These are phyloP conservation scores for Isatis tinctoria DNA, from an alignment of 345 rosid species.

Conservation along the genomic window DNA sequence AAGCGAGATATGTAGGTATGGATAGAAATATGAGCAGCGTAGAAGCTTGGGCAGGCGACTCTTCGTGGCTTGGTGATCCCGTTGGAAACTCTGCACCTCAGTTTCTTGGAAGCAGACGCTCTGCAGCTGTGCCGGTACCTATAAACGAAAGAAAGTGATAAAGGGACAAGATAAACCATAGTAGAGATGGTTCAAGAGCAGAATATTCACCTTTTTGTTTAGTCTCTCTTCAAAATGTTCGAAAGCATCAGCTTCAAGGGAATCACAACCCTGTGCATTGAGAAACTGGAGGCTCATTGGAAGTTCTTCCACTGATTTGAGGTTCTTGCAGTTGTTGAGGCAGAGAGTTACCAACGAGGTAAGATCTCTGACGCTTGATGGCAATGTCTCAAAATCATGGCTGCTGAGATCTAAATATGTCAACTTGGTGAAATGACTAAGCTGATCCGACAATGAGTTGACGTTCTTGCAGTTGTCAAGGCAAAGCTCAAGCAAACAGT, in stretches of 20 bases:
- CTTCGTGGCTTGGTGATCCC: background rate
- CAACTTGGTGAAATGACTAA: background rate
- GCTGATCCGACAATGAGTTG: background rate
- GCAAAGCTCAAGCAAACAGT: slow-evolving; percentile 16
- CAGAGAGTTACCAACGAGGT: slow-evolving; percentile 6
- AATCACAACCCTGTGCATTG: slow-evolving; percentile 6
- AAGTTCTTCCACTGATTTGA: background rate
- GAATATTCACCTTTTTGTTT: background rate
- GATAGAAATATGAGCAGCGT: background rate
- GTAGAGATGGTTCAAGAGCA: background rate
- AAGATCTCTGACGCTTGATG: background rate
- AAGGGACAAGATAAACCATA: background rate
- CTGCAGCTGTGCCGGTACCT: background rate
- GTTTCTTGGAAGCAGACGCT: background rate
- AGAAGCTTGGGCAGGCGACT: background rate
- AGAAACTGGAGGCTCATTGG: slow-evolving; percentile 7
- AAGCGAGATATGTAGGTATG: background rate
- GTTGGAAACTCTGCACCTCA: background rate
- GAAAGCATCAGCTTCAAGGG: background rate
- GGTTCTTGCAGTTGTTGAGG: slow-evolving; percentile 8
- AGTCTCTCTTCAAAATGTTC: background rate
- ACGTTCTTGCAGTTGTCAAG: slow-evolving; percentile 18
- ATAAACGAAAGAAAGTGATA: background rate
- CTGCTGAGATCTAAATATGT: slow-evolving; percentile 9
- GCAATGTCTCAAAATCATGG: slow-evolving; percentile 9